Evolutionary conservation across 495 filamentous ascomycete genomes (phyloP).

Genomic region (Podospora tetraspora): DNA sequence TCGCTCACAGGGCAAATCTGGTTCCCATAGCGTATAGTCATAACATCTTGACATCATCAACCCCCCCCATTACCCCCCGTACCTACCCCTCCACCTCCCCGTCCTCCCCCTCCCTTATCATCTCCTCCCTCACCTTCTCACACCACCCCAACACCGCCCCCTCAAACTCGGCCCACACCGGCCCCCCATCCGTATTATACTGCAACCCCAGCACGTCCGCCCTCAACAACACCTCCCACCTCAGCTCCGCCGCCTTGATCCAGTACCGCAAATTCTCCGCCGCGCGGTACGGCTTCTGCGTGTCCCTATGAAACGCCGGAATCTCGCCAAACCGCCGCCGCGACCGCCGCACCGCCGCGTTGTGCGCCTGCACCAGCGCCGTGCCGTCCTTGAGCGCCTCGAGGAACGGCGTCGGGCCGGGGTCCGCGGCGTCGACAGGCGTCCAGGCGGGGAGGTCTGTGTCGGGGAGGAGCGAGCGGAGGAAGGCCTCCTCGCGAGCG

Average conservation of each 20-base stretch:
- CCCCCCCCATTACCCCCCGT: background rate
- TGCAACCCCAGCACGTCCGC: conserved; percentile 85
- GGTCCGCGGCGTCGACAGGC: conserved; percentile 41
- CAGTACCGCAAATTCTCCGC: conserved; percentile 93
- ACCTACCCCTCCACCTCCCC: conserved; percentile 25
- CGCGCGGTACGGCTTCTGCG: conserved; percentile 85
- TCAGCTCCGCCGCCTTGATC: conserved; percentile 90
- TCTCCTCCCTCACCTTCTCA: conserved; percentile 67
- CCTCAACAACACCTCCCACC: conserved; percentile 84
- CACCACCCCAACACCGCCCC: conserved; percentile 75
- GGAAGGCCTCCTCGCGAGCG: conserved; percentile 80
- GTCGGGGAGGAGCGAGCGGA: conserved; percentile 48
- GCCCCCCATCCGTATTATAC: conserved; percentile 50
- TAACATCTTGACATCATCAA: background rate
- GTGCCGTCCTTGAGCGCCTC: conserved; percentile 69
- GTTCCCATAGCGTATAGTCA: background rate
- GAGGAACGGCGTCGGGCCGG: conserved; percentile 70
- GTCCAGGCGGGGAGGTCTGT: conserved; percentile 64
- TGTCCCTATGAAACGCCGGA: conserved; percentile 78
- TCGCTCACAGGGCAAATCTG: background rate
- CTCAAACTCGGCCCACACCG: conserved; percentile 76
- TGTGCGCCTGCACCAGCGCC: conserved; percentile 79
- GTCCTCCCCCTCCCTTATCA: conserved; percentile 31
- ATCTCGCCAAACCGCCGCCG: conserved; percentile 88
- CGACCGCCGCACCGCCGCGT: conserved; percentile 77